These are phyloP conservation scores for Letharia columbiana DNA, from an alignment of 495 filamentous ascomycete genomes.

Conservation along the genomic window DNA sequence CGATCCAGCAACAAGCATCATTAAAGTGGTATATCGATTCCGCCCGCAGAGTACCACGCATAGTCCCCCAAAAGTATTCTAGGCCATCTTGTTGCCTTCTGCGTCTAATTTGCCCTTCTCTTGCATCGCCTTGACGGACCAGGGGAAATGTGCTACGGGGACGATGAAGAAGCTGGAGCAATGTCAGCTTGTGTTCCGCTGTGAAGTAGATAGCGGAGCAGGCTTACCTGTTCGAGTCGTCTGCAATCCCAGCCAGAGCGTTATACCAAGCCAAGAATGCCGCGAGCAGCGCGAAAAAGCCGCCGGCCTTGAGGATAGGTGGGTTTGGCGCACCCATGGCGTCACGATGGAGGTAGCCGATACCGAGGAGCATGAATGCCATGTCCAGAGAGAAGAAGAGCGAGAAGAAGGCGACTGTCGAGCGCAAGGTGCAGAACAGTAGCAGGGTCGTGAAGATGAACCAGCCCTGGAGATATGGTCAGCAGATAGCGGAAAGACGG, in stretches of 20 bases:
- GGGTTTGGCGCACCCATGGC: constrained; percentile 36
- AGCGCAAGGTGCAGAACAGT: constrained; percentile 80
- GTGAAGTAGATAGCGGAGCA: constrained; percentile 1
- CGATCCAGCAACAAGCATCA: background rate
- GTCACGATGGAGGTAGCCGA: constrained; percentile 54
- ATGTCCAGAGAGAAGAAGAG: constrained; percentile 93
- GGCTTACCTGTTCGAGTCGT: constrained; percentile 62
- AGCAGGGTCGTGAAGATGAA: constrained; percentile 95
- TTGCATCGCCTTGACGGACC: constrained; percentile 79
- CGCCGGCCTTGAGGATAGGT: constrained; percentile 65
- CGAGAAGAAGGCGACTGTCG: constrained; percentile 90
- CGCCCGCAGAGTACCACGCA: background rate
- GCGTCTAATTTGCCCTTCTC: constrained; percentile 40
- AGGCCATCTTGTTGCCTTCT: constrained; percentile 17
- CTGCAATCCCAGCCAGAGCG: constrained; percentile 88
- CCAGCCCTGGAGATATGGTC: constrained; percentile 54
- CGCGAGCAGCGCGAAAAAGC: constrained; percentile 77
- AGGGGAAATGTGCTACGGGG: constrained; percentile 93
- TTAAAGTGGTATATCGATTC: background rate
- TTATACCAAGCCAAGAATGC: constrained; percentile 97
- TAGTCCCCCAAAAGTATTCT: background rate
- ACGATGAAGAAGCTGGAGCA: constrained; percentile 81
- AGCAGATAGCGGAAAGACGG: background rate
- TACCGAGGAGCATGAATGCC: constrained; percentile 80
- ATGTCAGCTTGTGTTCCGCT: constrained; percentile 14